Conservation (phyloP, 495 filamentous ascomycete genomes). For the Podospora appendiculata region DNA sequence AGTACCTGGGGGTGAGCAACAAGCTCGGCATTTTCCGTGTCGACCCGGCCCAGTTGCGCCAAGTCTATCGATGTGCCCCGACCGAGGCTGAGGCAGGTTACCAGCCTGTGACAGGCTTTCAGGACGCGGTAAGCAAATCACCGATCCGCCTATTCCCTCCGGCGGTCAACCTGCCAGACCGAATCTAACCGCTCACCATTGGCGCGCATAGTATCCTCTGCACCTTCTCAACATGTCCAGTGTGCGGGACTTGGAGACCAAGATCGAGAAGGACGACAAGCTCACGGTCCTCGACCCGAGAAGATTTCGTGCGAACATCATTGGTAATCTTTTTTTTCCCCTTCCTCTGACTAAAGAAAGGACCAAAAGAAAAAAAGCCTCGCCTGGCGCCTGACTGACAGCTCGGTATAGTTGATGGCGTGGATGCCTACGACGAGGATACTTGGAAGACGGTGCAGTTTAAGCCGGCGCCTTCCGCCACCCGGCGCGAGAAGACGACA, state of each 20-base stretch:
- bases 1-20: constrained; percentile 56
- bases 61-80: constrained; percentile 72
- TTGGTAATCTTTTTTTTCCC: constrained; percentile 36
- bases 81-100: constrained; percentile 60
- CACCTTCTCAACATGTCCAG: constrained; percentile 72
- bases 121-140: constrained; percentile 57
- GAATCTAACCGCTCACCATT: no score
- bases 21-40: constrained; percentile 66
- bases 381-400: constrained; percentile 7
- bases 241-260: constrained; percentile 53
- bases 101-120: constrained; percentile 71
- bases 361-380: neutral
- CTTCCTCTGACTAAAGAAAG: no score
- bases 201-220: constrained; percentile 57
- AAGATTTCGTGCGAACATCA: constrained; percentile 81
- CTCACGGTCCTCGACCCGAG: constrained; percentile 48
- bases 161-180: no score
- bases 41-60: constrained; percentile 49
- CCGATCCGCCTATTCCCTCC: neutral
- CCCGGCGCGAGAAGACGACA: constrained; percentile 17
- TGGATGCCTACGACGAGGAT: constrained; percentile 53
- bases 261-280: constrained; percentile 44
- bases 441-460: constrained; percentile 69
- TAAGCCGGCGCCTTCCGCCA: constrained; percentile 27
- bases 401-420: constrained; percentile 26